phyloP scores from a whole-genome alignment of 352 stramenopile species.

The Pythium sp. region DNA sequence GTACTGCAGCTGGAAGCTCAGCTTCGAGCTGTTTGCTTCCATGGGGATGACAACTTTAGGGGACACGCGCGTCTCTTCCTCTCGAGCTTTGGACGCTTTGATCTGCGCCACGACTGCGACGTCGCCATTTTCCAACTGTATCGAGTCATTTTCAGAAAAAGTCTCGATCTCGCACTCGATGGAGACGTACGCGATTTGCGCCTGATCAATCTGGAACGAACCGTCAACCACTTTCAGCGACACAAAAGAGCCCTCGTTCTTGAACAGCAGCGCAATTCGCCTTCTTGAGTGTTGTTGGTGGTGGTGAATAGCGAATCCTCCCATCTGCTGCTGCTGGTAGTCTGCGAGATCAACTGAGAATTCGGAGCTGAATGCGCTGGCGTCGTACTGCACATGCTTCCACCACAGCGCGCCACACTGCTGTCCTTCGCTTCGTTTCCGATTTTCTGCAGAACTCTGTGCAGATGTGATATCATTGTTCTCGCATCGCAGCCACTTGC shows the following conservation, averaged over 20 bases:
- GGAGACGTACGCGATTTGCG: slow-evolving; percentile 12
- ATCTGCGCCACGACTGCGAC: slow-evolving; percentile 25
- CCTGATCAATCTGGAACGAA: slow-evolving; percentile 35
- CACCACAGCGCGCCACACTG: slow-evolving; percentile 45
- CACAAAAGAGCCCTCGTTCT: slow-evolving; percentile 30
- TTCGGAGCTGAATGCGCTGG: slow-evolving; percentile 36
- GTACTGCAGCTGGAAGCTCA: slow-evolving; percentile 46
- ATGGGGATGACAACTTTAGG: slow-evolving; percentile 24
- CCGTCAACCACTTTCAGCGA: slow-evolving; percentile 26
- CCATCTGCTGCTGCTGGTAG: slow-evolving; percentile 6
- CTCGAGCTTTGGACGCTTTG: slow-evolving; percentile 18
- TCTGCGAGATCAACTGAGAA: slow-evolving; percentile 32
- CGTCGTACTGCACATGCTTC: slow-evolving; percentile 42
- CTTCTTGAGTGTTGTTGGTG: slow-evolving; percentile 6
- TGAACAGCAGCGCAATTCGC: slow-evolving; percentile 32
- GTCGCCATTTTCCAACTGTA: background rate
- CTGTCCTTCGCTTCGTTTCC: slow-evolving; percentile 11
- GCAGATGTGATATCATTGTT: background rate
- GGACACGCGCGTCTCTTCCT: slow-evolving; percentile 33
- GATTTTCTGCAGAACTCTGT: background rate
- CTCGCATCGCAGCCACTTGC: slow-evolving; percentile 29
- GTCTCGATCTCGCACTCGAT: slow-evolving; percentile 17
- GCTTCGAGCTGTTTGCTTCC: slow-evolving; percentile 12
- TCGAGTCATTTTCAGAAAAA: background rate
- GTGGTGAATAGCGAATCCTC: background rate